Evolutionary conservation across 1,284 basidiomycete species (phyloP).

Genomic region (Schizophyllum commune): DNA sequence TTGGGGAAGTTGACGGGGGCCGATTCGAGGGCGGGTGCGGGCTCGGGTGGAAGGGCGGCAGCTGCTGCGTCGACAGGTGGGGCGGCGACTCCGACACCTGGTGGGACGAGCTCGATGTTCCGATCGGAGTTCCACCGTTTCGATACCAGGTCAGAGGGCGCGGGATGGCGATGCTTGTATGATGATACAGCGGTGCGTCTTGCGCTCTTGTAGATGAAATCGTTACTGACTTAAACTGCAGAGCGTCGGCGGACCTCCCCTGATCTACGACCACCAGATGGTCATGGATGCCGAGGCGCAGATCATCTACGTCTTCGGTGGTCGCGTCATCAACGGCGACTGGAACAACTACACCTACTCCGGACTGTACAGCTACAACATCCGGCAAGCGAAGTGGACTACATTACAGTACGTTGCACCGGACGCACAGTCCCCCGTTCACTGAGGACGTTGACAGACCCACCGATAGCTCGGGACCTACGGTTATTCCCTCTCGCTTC

Average conservation of each 20-base stretch:
- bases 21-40: constrained; percentile 29
- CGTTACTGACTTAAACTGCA: constrained; percentile 17
- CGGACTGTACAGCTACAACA: constrained; percentile 63
- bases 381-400: constrained; percentile 56
- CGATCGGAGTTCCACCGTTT: constrained; percentile 68
- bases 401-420: constrained; percentile 45
- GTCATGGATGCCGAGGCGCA: constrained; percentile 66
- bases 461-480: constrained; percentile 24
- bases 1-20: constrained; percentile 54
- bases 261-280: constrained; percentile 80
- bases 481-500: constrained; percentile 48
- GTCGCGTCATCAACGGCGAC: constrained; percentile 61
- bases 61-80: constrained; percentile 11
- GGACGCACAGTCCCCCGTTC: constrained; percentile 2
- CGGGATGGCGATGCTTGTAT: constrained; percentile 61
- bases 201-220: neutral
- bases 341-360: constrained; percentile 52
- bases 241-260: constrained; percentile 61
- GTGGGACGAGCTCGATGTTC: constrained; percentile 18
- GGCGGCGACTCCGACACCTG: constrained; percentile 9
- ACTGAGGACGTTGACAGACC: constrained; percentile 3
- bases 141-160: constrained; percentile 50
- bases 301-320: constrained; percentile 73
- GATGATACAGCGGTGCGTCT: constrained; percentile 53
- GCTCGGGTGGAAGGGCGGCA: neutral